A percentile compares a stretch with the other conserved stretches of the same genome.
phyloP scores from a whole-genome alignment of 2,329 filamentous ascomycete genomes.

The Penicillium sp. region DNA sequence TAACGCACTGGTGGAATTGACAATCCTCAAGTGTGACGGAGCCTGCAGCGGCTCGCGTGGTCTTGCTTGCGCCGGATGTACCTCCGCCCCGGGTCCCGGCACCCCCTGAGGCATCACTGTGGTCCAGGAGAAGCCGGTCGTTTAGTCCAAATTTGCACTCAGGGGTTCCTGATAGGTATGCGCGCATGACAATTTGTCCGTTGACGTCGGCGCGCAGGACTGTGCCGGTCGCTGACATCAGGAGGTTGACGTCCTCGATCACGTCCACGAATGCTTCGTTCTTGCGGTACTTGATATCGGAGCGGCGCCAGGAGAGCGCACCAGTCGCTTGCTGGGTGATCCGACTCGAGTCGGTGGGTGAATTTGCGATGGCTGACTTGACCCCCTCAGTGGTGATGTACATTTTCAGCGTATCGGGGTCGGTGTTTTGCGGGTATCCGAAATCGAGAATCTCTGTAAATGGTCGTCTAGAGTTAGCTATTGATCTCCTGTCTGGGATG shows the following conservation, averaged over 20 bases:
- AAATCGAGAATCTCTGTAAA: slow-evolving; percentile 89
- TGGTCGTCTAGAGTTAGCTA: not conserved
- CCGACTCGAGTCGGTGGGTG: slow-evolving; percentile 79
- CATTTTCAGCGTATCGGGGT: slow-evolving; percentile 98
- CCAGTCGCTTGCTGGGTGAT: slow-evolving; percentile 99
- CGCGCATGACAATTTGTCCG: slow-evolving; percentile 97
- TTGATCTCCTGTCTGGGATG: not conserved
- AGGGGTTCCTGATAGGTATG: slow-evolving; percentile 86
- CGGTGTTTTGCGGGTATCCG: slow-evolving; percentile 97
- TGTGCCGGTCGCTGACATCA: slow-evolving; percentile 97
- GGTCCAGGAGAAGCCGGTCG: slow-evolving; percentile 86
- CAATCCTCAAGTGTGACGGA: slow-evolving; percentile 96
- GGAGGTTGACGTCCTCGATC: slow-evolving; percentile 96
- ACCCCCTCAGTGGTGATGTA: slow-evolving; percentile 99
- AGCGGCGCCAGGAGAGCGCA: slow-evolving; percentile 91
- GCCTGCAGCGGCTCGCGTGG: slow-evolving; percentile 90
- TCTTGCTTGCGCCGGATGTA: slow-evolving; percentile 65
- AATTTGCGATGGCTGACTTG: slow-evolving; percentile 70
- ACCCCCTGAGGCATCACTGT: slow-evolving; percentile 55
- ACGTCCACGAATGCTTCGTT: slow-evolving; percentile 99
- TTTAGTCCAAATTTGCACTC: slow-evolving; percentile 99
- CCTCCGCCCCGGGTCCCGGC: slow-evolving; percentile 50
- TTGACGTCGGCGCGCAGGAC: slow-evolving; percentile 94
- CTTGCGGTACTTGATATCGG: slow-evolving; percentile 98
- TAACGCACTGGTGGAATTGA: slow-evolving; percentile 98